These are phyloP conservation scores for Streptanthus diversifolius DNA, from an alignment of 345 rosid genomes.

Conservation along the genomic window DNA sequence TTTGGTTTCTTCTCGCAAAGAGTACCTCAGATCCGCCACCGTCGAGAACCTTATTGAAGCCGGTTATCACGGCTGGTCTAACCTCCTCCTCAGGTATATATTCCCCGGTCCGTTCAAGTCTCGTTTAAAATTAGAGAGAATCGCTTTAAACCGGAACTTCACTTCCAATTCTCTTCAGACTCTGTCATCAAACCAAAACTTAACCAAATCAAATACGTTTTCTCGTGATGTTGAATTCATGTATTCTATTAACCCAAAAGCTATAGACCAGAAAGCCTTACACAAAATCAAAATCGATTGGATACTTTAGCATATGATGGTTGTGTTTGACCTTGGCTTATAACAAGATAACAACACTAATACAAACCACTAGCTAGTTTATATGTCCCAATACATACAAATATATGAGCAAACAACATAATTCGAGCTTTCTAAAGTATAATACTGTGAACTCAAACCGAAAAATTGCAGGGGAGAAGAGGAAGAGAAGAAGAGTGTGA, in stretches of 20 bases:
- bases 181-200: no score
- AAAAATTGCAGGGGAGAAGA: conserved; percentile 46
- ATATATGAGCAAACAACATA: background rate
- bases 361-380: background rate
- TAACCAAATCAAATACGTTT: no score
- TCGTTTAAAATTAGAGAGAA: no score
- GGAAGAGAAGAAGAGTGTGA: conserved; percentile 52
- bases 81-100: conserved; percentile 58
- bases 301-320: no score
- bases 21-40: conserved; percentile 67
- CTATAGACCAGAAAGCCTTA: no score
- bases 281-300: no score
- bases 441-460: background rate
- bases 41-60: conserved; percentile 69
- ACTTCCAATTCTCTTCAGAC: no score
- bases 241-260: no score
- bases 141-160: no score
- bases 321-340: no score
- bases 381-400: background rate
- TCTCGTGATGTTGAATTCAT: no score
- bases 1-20: conserved; percentile 71
- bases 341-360: background rate
- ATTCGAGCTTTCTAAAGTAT: background rate
- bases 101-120: background rate
- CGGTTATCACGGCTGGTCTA: conserved; percentile 82